These are phyloP conservation scores for Aspergillus unguis DNA, from an alignment of 2,329 filamentous ascomycete genomes.

Conservation along the genomic window DNA sequence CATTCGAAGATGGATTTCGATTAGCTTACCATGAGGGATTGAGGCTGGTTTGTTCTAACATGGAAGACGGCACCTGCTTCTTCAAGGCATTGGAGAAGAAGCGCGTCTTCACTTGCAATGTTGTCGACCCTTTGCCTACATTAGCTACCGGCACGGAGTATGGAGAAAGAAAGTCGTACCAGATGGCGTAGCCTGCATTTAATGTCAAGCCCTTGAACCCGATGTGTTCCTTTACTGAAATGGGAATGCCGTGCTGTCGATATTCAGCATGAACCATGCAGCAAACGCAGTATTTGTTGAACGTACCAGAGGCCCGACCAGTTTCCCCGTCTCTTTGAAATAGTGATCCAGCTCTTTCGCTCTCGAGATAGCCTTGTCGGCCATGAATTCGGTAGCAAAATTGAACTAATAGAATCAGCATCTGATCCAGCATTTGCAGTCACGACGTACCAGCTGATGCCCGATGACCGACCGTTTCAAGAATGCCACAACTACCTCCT, in stretches of 20 bases:
- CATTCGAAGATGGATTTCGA: neutral
- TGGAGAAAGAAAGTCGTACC: conserved; percentile 18
- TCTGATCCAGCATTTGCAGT: neutral
- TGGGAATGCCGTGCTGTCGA: conserved; percentile 50
- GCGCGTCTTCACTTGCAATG: conserved; percentile 34
- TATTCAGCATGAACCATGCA: neutral
- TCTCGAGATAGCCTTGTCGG: conserved; percentile 32
- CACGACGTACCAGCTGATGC: conserved; percentile 29
- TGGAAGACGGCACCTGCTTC: conserved; percentile 43
- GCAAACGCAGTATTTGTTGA: neutral
- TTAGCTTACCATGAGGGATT: conserved; percentile 36
- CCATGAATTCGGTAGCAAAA: conserved; percentile 39
- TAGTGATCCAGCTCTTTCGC: conserved; percentile 34
- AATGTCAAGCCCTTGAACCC: conserved; percentile 50
- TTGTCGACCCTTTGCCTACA: conserved; percentile 31
- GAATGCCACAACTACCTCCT: conserved; percentile 33
- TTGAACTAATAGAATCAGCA: conserved; percentile 25
- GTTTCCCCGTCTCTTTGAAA: conserved; percentile 36
- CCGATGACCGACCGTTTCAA: conserved; percentile 33
- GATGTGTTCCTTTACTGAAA: conserved; percentile 61
- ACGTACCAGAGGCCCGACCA: conserved; percentile 46
- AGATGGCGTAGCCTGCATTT: conserved; percentile 37
- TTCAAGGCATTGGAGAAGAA: conserved; percentile 30
- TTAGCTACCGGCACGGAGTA: neutral
- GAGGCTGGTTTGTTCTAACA: conserved; percentile 44